phyloP scores from a whole-genome alignment of 331 rosid genomes.

The Malus hybrid region DNA sequence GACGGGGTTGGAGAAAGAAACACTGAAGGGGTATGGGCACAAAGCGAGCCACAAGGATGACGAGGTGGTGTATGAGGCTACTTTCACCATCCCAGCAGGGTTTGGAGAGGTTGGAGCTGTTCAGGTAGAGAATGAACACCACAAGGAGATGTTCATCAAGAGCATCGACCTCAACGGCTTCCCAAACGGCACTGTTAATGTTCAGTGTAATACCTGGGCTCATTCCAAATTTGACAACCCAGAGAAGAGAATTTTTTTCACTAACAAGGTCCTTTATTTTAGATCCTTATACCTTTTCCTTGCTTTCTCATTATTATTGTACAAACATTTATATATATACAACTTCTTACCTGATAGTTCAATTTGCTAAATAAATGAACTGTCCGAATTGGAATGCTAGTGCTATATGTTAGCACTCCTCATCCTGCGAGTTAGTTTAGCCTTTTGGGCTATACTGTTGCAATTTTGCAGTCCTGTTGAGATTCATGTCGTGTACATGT shows the following conservation, averaged over 20 bases:
- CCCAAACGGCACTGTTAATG: constrained; percentile 19
- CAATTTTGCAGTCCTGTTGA: too few species aligned
- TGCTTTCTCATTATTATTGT: too few species aligned
- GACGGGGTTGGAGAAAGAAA: constrained; percentile 19
- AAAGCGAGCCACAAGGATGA: constrained; percentile 1
- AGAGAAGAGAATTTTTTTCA: constrained; percentile 37
- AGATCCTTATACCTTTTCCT: too few species aligned
- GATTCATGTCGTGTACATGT: too few species aligned
- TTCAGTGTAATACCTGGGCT: constrained; percentile 44
- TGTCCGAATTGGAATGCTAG: too few species aligned
- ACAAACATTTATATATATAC: too few species aligned
- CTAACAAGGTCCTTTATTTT: constrained; percentile 25
- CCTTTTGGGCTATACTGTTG: too few species aligned
- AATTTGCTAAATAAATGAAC: too few species aligned
- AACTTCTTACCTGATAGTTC: neutral
- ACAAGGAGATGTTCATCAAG: constrained; percentile 28
- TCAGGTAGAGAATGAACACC: constrained; percentile 30
- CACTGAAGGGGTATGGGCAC: constrained; percentile 5
- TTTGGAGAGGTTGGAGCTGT: constrained; percentile 49
- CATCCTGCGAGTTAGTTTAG: too few species aligned
- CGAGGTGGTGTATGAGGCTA: constrained; percentile 23
- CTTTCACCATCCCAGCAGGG: constrained; percentile 14
- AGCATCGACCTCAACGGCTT: constrained; percentile 31
- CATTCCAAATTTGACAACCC: constrained; percentile 27
- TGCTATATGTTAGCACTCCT: too few species aligned